Evolutionary conservation across 352 stramenopile species (phyloP).

Genomic region (Phytopythium oedochilum): DNA sequence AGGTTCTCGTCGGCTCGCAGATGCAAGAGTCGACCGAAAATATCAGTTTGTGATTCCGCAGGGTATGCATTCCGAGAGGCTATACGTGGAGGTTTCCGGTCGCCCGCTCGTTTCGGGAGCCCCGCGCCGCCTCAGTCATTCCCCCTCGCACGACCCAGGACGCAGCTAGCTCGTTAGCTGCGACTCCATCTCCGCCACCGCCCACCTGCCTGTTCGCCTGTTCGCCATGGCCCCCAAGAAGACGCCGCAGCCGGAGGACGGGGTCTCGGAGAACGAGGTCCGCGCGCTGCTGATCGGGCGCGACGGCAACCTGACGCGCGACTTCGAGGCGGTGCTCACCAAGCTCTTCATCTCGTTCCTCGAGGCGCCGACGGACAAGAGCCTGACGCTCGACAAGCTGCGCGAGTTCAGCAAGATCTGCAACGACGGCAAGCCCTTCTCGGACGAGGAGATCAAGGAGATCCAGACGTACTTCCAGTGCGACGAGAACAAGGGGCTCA

Average conservation of each 20-base stretch:
- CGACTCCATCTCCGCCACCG: not conserved
- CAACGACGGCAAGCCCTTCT: slow-evolving; percentile 87
- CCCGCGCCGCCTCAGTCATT: not conserved
- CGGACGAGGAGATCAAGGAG: slow-evolving; percentile 86
- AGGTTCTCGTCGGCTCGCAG: not conserved
- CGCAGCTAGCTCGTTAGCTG: not conserved
- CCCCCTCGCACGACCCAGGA: slow-evolving; percentile 3
- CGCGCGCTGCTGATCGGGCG: slow-evolving; percentile 78
- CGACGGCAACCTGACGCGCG: slow-evolving; percentile 75
- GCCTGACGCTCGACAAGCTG: slow-evolving; percentile 80
- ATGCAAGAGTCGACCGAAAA: not conserved
- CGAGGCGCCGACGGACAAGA: slow-evolving; percentile 73
- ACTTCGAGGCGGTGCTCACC: slow-evolving; percentile 84
- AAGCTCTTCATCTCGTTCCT: slow-evolving; percentile 85
- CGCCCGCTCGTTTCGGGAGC: not conserved
- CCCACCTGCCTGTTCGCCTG: too few relatives aligned
- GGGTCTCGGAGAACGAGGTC: slow-evolving; percentile 79
- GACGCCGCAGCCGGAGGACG: slow-evolving; percentile 37
- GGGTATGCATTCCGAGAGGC: not conserved
- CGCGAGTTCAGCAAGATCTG: slow-evolving; percentile 88
- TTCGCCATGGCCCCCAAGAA: slow-evolving; percentile 55
- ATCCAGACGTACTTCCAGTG: slow-evolving; percentile 91
- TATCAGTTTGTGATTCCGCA: not conserved
- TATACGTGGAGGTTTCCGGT: not conserved
- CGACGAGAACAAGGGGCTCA: slow-evolving; percentile 88